Evolutionary conservation across 441 rosid genomes (phyloP), one percentile per base, ranked within the genome.

Genomic region (Raphanus hybrid): DNA sequence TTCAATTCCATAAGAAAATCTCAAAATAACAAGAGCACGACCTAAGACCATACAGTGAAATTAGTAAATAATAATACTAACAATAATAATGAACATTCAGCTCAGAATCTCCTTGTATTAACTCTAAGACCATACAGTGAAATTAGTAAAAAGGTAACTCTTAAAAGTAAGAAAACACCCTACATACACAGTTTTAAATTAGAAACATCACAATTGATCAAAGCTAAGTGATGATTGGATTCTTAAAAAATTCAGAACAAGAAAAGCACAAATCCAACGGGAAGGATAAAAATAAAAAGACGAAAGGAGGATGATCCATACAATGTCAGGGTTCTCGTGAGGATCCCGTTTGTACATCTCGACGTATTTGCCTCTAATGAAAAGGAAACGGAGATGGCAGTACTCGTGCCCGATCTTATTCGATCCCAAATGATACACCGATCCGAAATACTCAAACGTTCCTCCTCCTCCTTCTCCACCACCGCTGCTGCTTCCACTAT

Each of bases 281-380:
- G 64, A 64, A 14, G 1, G 12, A 27, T 57, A 34, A 50, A 37
- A 62, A 27, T 8, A 20, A 60, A 8, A 26, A 32, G 8, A 68
- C n/a, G 41, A 55, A 1, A n/a, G 7, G 55, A 50, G 34, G 5
- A 29, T 3, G 59, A 20, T 8, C 86, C 86, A 75, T 88, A 94
- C 99, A 85, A 89, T 87, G 81, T 93, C 96, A 9, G 94, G 94
- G 54, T 82, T 85, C 74, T 91, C 93, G n/a, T 89, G 96, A 71
- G 99, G 98, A 82, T 94, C 94, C 69, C 92, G 88, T 80, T 86
- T 94, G 81, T 91, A 92, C 99, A 94, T 88, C 87, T 87, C 85
- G n/a, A 94, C 96, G 57, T 83, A 86, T 86, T 89, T 91, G 77
- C 98, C 94, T 77, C 86, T 84, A 1, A 94, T 77, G 80, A 78